phyloP scores from a whole-genome alignment of 2,329 filamentous ascomycete genomes.

The Aspergillus sp. region DNA sequence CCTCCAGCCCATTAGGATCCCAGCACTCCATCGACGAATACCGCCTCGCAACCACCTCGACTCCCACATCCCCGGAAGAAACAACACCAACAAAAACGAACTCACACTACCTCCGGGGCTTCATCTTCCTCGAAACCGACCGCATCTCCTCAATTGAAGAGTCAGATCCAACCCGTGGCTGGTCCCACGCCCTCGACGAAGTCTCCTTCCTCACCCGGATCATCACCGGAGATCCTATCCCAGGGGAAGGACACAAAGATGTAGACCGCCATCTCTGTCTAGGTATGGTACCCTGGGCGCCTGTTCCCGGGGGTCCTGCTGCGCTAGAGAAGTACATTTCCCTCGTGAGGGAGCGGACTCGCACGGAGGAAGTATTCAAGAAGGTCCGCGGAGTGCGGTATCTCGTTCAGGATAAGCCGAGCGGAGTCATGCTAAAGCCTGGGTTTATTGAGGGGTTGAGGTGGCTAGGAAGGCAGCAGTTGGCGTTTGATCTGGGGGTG shows the following conservation, averaged over 20 bases:
- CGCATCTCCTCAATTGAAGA: constrained; percentile 63
- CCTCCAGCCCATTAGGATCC: constrained; percentile 60
- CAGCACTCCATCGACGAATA: constrained; percentile 69
- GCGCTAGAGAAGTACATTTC: constrained; percentile 67
- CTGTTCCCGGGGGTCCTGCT: constrained; percentile 65
- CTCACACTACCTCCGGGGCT: constrained; percentile 60
- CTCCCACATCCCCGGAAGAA: constrained; percentile 27
- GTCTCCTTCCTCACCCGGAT: constrained; percentile 69
- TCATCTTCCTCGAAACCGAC: constrained; percentile 83
- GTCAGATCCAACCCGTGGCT: constrained; percentile 53
- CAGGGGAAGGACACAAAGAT: constrained; percentile 60
- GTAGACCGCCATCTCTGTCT: constrained; percentile 60
- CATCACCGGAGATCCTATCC: constrained; percentile 59
- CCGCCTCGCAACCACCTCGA: constrained; percentile 47
- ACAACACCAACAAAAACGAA: constrained; percentile 19
- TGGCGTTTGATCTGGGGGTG: constrained; percentile 80
- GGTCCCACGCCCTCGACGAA: constrained; percentile 70
- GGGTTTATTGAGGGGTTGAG: constrained; percentile 67
- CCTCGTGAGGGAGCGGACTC: constrained; percentile 54
- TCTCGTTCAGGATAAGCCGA: constrained; percentile 74
- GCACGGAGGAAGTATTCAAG: constrained; percentile 64
- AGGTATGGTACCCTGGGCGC: constrained; percentile 83
- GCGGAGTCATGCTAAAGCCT: constrained; percentile 64
- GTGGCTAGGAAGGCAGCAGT: constrained; percentile 64
- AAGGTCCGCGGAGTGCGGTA: constrained; percentile 80